phyloP scores from a whole-genome alignment of 2,329 filamentous ascomycete species.

The Westerdykella sp. region DNA sequence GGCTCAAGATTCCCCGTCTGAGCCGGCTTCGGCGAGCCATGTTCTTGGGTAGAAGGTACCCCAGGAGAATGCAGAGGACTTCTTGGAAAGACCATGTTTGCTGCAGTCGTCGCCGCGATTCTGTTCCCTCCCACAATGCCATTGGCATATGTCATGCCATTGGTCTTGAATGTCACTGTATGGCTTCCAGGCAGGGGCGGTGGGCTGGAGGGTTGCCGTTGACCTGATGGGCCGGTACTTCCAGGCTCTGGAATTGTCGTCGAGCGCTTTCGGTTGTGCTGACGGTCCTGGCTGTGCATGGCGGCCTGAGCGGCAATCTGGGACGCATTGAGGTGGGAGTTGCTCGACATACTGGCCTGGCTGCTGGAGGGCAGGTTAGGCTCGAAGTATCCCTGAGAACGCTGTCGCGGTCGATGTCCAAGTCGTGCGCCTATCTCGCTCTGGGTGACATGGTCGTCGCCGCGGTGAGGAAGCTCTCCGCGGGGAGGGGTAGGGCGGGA shows the following conservation, averaged over 20 bases:
- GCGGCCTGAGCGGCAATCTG: slow-evolving; percentile 76
- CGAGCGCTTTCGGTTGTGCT: slow-evolving; percentile 59
- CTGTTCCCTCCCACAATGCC: slow-evolving; percentile 55
- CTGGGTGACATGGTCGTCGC: slow-evolving; percentile 31
- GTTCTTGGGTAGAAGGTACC: slow-evolving; percentile 18
- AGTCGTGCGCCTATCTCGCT: slow-evolving; percentile 30
- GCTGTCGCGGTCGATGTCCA: slow-evolving; percentile 58
- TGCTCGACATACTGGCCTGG: slow-evolving; percentile 43
- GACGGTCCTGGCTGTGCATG: slow-evolving; percentile 58
- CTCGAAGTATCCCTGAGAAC: slow-evolving; percentile 71
- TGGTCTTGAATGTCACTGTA: slow-evolving; percentile 37
- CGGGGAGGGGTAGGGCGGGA: slow-evolving; percentile 19
- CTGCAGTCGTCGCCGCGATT: slow-evolving; percentile 62
- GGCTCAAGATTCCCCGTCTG: slow-evolving; percentile 14
- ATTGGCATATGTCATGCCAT: slow-evolving; percentile 51
- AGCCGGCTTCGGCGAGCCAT: slow-evolving; percentile 29
- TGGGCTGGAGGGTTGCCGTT: slow-evolving; percentile 46
- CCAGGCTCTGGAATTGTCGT: slow-evolving; percentile 61
- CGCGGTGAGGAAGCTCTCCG: slow-evolving; percentile 26
- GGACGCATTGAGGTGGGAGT: slow-evolving; percentile 52
- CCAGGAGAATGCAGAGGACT: slow-evolving; percentile 47
- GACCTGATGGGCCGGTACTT: slow-evolving; percentile 19
- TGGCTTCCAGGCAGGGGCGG: slow-evolving; percentile 40
- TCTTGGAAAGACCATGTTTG: slow-evolving; percentile 66
- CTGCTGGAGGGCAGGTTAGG: slow-evolving; percentile 62